A percentile compares a stretch with the other conserved stretches of the same genome.
Evolutionary conservation across 768 basidiomycete genomes (phyloP).

Genomic region (Pulveroboletus sp.): DNA sequence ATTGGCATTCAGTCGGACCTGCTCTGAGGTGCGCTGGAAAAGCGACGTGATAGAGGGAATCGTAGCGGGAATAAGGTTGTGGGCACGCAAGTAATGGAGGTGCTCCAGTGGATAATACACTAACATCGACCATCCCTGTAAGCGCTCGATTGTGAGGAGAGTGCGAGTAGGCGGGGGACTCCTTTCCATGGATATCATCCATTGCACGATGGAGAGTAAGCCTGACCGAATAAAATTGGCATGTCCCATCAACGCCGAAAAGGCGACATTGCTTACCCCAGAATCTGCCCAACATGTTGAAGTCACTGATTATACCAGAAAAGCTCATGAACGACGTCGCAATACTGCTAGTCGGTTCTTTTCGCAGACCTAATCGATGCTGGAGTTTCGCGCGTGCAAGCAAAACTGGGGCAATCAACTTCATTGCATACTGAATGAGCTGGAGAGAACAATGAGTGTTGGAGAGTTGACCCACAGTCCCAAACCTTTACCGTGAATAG

Average conservation of each 20-base stretch:
- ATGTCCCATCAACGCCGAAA: neutral
- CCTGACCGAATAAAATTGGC: slow-evolving; percentile 37
- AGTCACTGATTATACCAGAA: slow-evolving; percentile 54
- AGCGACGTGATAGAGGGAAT: slow-evolving; percentile 43
- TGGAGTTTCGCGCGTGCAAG: slow-evolving; percentile 65
- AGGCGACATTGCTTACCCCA: slow-evolving; percentile 55
- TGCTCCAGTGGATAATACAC: slow-evolving; percentile 79
- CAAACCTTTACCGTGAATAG: slow-evolving; percentile 54
- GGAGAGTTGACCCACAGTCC: neutral
- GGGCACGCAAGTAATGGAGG: slow-evolving; percentile 58
- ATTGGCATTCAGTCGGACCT: slow-evolving; percentile 42
- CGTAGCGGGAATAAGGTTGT: slow-evolving; percentile 55
- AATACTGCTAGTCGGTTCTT: slow-evolving; percentile 46
- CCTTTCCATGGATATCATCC: slow-evolving; percentile 74
- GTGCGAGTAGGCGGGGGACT: slow-evolving; percentile 63
- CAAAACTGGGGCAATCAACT: slow-evolving; percentile 63
- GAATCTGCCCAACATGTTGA: slow-evolving; percentile 69
- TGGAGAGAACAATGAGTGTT: slow-evolving; percentile 26
- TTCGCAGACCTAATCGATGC: slow-evolving; percentile 55
- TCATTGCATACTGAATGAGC: slow-evolving; percentile 71
- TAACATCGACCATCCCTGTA: slow-evolving; percentile 72
- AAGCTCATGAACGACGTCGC: slow-evolving; percentile 54
- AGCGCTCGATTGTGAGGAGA: slow-evolving; percentile 70
- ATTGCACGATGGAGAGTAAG: slow-evolving; percentile 72
- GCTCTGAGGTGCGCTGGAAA: slow-evolving; percentile 38